Base-by-base conservation (phyloP, 352 stramenopile species). In the Globisporangium apiculatum region DNA sequence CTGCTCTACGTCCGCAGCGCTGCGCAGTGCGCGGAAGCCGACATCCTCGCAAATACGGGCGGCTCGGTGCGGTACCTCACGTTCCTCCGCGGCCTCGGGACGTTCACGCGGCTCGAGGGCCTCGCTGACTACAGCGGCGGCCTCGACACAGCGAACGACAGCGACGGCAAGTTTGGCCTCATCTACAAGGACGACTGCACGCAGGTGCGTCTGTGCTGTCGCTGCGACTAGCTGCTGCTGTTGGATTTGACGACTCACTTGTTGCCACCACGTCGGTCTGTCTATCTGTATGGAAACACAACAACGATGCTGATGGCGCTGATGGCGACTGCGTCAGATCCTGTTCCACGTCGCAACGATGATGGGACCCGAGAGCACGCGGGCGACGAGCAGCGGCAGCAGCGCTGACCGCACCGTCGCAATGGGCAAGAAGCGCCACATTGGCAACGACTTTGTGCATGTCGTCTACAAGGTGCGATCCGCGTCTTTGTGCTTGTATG, bases 401-500 rank as follows among this genome's bases (percentile, higher is more conserved):
- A 7, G 14, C 48, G 48, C 11, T 7, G 57, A 57, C 41, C 57
- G 36, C 38, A 31, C 53, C 5, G 37, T 60, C 12, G 51, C 55
- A 5, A 87, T 87, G 75, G 81, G 86, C 68, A 94, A 95, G 63
- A 95, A 95, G 60, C 78, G 86, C 5, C 86, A 94, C 62, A 89
- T 95, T 65, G 86, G 86, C 40, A 95, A 95, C 55, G 86, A 95
- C 53, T 94, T 94, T 57, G 84, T 95, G 3, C 84, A 95, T 50
- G 72, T 95, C 5, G 64, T 94, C 4, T 95, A 91, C 64, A 88
- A 93, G 71, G 74, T 83, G 71, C 18, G 18, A 31, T 31, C 24
- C 24, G 24, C 24, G 24, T 31, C 24, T 31, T 31, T 31, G 24
- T 31, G 24, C 24, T 31, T 31, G 24, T 31, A 3, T 31, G 24